Evolutionary conservation across 306 rosid genomes (phyloP).

Genomic region (Fragaria nilgerrensis): DNA sequence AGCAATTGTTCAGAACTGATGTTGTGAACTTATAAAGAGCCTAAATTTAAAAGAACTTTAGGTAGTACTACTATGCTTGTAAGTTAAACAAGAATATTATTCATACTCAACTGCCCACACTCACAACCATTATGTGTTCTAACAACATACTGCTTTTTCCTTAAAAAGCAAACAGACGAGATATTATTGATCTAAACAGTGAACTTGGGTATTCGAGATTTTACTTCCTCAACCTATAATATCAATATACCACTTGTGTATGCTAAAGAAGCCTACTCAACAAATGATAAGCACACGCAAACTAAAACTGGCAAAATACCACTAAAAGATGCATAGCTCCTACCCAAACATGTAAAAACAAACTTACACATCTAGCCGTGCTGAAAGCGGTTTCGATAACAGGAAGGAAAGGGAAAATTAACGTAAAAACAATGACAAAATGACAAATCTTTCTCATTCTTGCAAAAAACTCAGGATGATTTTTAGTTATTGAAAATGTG

Average conservation of each 20-base stretch:
- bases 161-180: not conserved
- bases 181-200: too few species aligned
- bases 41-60: too few species aligned
- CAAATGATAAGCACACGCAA: not conserved
- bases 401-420: not conserved
- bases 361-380: not conserved
- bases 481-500: not conserved
- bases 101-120: not conserved
- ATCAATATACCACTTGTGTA: not conserved
- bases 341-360: not conserved
- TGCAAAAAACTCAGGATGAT: not conserved
- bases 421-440: not conserved
- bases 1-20: not conserved
- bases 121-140: not conserved
- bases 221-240: not conserved
- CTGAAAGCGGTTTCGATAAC: not conserved
- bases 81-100: not conserved
- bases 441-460: not conserved
- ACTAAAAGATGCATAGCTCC: not conserved
- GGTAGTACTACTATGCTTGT: not conserved
- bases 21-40: not conserved
- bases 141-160: not conserved
- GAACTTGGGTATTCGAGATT: not conserved
- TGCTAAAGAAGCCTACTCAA: not conserved
- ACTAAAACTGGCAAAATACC: not conserved